Base-by-base conservation (phyloP, 108 stramenopile genomes). In the Skeletonema marinoi region DNA sequence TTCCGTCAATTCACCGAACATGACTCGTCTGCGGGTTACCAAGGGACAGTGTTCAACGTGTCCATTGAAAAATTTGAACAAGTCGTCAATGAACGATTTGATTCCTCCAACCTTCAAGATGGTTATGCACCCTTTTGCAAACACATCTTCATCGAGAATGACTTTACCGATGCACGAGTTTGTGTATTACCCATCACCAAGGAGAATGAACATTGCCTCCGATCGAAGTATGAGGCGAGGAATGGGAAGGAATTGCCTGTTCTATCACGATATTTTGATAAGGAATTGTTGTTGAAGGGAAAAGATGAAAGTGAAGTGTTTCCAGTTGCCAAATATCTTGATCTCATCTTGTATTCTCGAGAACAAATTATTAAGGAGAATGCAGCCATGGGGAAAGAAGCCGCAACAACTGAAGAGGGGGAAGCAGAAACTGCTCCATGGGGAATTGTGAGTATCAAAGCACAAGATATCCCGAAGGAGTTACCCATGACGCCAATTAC, bases 71-170 rank as follows among this genome's bases (percentile, higher is more conserved):
- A 91, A 70, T 93, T 96, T 71, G 89, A 90, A 80, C 78, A 78
- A 32, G 88, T 93, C 62, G 92, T 86, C 64, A 96, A 96, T 69
- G 77, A 66, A 7, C 84, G 89, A 29, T 95, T 85, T 71, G 70
- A 87, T 12, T 71, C 85, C 42, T 31, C 73, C 44, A 30, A 74
- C 11, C 87, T 98, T 2, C 65, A 85, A 60, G 93, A 93, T 16
- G 98, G 98, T 25, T 99, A 99, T 75, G 99, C 99, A 7, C 95
- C 98, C 39, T 99, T 99, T 75, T 99, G 99, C 86, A 99, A 99
- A 86, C 99, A 99, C 70, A 32, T 99, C 5, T 99, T 99, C 72
- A 54, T 99, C 32, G 75, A 78, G n/a, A 97, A 97, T 71, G 88
- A 91, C 68, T 94, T 96, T 83, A 83, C 90, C 44, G 77, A 88